These are phyloP conservation scores for Leishmania guyanensis DNA, from an alignment of 208 protist species.

Conservation along the genomic window DNA sequence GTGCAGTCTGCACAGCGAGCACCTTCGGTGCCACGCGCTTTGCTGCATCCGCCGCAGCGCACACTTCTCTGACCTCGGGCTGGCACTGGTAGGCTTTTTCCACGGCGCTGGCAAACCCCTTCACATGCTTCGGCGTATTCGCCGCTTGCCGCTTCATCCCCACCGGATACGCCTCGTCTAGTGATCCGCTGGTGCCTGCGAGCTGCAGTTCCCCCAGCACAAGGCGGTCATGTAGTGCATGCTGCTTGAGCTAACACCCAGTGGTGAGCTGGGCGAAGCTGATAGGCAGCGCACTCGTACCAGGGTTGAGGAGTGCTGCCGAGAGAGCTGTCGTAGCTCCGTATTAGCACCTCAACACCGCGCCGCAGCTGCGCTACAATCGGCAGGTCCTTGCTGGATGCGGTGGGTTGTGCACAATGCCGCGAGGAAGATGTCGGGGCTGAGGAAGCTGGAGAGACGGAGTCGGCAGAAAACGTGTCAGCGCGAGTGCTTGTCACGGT, in stretches of 20 bases:
- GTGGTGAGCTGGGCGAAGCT: slow-evolving; percentile 22
- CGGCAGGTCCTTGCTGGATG: background rate
- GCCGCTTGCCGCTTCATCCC: slow-evolving; percentile 32
- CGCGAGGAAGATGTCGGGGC: background rate
- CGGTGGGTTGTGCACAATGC: background rate
- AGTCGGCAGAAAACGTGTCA: slow-evolving; percentile 8
- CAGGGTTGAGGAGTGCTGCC: slow-evolving; percentile 29
- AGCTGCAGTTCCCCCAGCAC: slow-evolving; percentile 47
- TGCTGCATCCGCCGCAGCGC: slow-evolving; percentile 19
- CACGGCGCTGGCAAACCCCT: slow-evolving; percentile 16
- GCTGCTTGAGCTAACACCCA: slow-evolving; percentile 27
- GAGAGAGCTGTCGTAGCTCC: slow-evolving; percentile 39
- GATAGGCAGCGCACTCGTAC: slow-evolving; percentile 43
- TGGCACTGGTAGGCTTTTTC: slow-evolving; percentile 43
- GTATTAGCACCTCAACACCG: slow-evolving; percentile 29
- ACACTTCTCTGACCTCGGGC: slow-evolving; percentile 37
- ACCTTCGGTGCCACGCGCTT: slow-evolving; percentile 42
- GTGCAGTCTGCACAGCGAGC: slow-evolving; percentile 30
- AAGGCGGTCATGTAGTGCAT: slow-evolving; percentile 29
- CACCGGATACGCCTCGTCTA: slow-evolving; percentile 36
- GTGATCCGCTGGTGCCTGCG: slow-evolving; percentile 27
- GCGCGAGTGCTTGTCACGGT: background rate
- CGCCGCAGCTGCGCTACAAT: slow-evolving; percentile 19
- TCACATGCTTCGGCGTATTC: slow-evolving; percentile 29
- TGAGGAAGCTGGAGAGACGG: background rate